These are phyloP conservation scores for Raphidocelis subcapitata DNA, from an alignment of 139 green algal species.

Conservation along the genomic window DNA sequence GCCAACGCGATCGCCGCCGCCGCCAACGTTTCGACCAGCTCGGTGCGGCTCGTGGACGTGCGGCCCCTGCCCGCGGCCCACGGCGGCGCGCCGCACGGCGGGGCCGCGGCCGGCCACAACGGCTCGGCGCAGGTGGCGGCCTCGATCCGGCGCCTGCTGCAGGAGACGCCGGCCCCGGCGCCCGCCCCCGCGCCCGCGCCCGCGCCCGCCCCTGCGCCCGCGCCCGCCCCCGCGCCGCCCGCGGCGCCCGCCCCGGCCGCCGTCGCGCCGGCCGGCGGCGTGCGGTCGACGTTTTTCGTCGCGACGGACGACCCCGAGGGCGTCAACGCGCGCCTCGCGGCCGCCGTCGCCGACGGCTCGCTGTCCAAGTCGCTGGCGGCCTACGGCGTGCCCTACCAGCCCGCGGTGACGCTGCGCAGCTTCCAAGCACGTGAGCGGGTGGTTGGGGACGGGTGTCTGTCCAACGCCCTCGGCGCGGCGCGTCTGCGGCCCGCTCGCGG, in stretches of 20 bases:
- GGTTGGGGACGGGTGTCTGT: too few relatives aligned
- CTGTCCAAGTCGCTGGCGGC: slow-evolving; percentile 4
- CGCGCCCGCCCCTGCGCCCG: not conserved
- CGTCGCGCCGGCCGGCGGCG: too few relatives aligned
- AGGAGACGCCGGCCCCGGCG: not conserved
- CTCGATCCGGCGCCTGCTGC: slow-evolving; percentile 5
- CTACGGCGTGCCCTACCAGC: slow-evolving; percentile 12
- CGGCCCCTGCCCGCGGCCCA: not conserved
- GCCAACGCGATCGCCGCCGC: slow-evolving; percentile 24
- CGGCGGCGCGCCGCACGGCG: not conserved
- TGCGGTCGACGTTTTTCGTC: slow-evolving; percentile 21
- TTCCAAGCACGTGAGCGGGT: too few relatives aligned
- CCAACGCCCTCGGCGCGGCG: too few relatives aligned
- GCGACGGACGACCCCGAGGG: not conserved
- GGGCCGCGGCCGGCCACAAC: not conserved
- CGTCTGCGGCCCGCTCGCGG: too few relatives aligned
- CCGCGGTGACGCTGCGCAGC: too few relatives aligned
- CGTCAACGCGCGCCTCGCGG: not conserved
- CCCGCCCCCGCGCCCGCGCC: not conserved
- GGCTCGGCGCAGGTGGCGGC: not conserved
- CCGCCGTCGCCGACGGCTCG: not conserved
- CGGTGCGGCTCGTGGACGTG: slow-evolving; percentile 14
- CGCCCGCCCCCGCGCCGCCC: too few relatives aligned
- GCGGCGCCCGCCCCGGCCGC: too few relatives aligned
- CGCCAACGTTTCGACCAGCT: slow-evolving; percentile 12